Percentiles rank a stretch among this genome's conserved stretches.
These are phyloP conservation scores for Botryosphaeria agaves DNA, from an alignment of 2,329 filamentous ascomycete species.

Conservation along the genomic window DNA sequence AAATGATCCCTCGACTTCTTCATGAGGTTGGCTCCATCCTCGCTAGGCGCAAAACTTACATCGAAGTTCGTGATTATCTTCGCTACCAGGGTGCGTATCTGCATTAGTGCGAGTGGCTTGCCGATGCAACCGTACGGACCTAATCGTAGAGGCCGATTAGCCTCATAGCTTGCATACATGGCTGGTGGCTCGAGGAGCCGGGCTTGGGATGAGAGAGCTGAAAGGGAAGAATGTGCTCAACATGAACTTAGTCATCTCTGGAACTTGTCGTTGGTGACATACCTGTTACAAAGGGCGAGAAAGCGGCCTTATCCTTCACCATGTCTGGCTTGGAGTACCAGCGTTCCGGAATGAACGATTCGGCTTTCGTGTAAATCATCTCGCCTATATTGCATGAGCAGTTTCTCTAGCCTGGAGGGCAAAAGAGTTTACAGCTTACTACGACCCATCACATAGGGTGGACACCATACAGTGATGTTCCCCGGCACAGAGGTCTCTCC, in stretches of 20 bases:
- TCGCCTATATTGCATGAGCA: constrained; percentile 7
- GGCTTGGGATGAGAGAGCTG: too few relatives aligned
- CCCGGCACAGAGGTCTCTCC: constrained; percentile 18
- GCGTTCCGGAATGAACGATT: constrained; percentile 17
- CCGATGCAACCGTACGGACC: constrained; percentile 20
- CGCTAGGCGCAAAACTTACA: too few relatives aligned
- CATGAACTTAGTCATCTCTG: neutral
- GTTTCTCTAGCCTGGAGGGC: neutral
- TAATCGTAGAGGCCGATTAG: constrained; percentile 3
- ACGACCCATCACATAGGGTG: constrained; percentile 8
- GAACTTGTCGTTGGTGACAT: neutral
- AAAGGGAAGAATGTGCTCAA: too few relatives aligned
- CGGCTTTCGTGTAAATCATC: constrained; percentile 10
- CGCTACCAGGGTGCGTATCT: constrained; percentile 17
- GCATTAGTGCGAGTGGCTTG: constrained; percentile 18
- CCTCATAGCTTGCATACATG: too few relatives aligned
- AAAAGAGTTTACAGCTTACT: neutral
- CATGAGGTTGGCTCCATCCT: too few relatives aligned
- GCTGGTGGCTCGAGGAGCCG: too few relatives aligned
- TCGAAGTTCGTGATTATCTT: too few relatives aligned
- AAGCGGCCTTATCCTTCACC: constrained; percentile 16
- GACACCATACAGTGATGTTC: constrained; percentile 8
- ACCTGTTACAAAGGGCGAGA: constrained; percentile 18
- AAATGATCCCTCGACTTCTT: too few relatives aligned
- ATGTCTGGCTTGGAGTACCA: constrained; percentile 18